phyloP scores from a whole-genome alignment of 1,284 basidiomycete species.

The Sanghuangporus sanghuang region DNA sequence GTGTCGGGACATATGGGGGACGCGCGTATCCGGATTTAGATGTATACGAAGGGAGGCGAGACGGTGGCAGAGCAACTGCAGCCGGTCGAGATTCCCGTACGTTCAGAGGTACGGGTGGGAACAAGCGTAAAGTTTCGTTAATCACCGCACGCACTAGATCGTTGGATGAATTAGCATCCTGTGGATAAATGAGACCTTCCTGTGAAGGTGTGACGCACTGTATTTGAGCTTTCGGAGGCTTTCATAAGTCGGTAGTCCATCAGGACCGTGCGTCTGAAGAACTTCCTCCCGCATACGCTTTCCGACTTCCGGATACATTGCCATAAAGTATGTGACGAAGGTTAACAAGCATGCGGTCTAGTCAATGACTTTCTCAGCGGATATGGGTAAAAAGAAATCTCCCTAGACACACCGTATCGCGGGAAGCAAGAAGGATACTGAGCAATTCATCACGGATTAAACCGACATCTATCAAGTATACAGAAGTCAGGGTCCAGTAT shows the following conservation, averaged over 20 bases:
- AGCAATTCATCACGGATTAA: conserved; percentile 66
- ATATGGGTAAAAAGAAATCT: not conserved
- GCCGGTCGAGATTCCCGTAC: conserved; percentile 48
- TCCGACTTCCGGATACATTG: conserved; percentile 50
- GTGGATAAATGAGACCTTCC: not conserved
- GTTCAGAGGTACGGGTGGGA: conserved; percentile 67
- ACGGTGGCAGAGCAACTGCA: conserved; percentile 45
- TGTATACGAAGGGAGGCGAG: conserved; percentile 39
- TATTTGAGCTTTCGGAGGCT: conserved; percentile 55
- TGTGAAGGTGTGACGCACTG: conserved; percentile 35
- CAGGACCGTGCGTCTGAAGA: conserved; percentile 44
- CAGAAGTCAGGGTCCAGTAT: not conserved
- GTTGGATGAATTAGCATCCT: conserved; percentile 2
- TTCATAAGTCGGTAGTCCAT: conserved; percentile 45
- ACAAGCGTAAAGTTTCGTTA: conserved; percentile 67
- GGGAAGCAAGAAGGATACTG: conserved; percentile 66
- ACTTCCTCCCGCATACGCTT: conserved; percentile 56
- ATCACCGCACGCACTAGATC: conserved; percentile 63
- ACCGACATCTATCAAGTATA: conserved; percentile 36
- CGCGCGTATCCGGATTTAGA: conserved; percentile 10
- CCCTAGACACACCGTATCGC: conserved; percentile 56
- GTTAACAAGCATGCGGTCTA: conserved; percentile 61
- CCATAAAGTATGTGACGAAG: conserved; percentile 61
- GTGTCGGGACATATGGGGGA: conserved; percentile 22
- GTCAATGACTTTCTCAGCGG: not conserved